phyloP scores from a whole-genome alignment of 2,329 filamentous ascomycete species.

The Pyrenochaeta sp. region DNA sequence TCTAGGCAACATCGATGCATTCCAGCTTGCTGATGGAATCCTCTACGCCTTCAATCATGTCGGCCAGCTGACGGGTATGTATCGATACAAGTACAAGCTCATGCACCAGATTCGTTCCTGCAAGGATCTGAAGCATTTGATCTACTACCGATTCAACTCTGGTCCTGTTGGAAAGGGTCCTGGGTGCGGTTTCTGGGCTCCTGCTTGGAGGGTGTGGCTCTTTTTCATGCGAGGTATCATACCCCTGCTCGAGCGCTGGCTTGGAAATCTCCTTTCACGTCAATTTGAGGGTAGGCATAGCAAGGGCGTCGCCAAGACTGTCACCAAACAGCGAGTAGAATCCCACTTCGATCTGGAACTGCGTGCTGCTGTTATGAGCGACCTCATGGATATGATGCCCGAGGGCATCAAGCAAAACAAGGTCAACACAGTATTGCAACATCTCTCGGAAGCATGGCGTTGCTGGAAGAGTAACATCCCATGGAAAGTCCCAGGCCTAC shows the following conservation, averaged over 20 bases:
- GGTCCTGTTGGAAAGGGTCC: conserved; percentile 96
- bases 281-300: conserved; percentile 98
- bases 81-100: conserved; percentile 99
- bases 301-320: conserved; percentile 98
- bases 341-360: conserved; percentile 98
- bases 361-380: conserved; percentile 97
- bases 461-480: conserved; percentile 99
- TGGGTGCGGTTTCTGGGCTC: conserved; percentile 98
- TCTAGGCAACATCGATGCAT: conserved; percentile 96
- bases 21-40: conserved; percentile 97
- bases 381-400: conserved; percentile 99
- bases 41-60: conserved; percentile 99
- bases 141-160: conserved; percentile 98
- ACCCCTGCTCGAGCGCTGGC: conserved; percentile 93
- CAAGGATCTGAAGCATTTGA: conserved; percentile 98
- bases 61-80: conserved; percentile 98
- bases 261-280: conserved; percentile 93
- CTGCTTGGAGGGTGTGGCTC: conserved; percentile 97
- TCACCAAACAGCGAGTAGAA: conserved; percentile 98
- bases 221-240: conserved; percentile 99
- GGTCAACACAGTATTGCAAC: conserved; percentile 96
- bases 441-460: conserved; percentile 97
- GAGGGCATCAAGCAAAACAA: conserved; percentile 99
- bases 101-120: conserved; percentile 99
- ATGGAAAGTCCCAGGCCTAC: conserved; percentile 97